Percentiles rank a stretch among this genome's conserved stretches.
phyloP scores from a whole-genome alignment of 1,139 yeast genomes.

The Geotrichum cucujoidarum region DNA sequence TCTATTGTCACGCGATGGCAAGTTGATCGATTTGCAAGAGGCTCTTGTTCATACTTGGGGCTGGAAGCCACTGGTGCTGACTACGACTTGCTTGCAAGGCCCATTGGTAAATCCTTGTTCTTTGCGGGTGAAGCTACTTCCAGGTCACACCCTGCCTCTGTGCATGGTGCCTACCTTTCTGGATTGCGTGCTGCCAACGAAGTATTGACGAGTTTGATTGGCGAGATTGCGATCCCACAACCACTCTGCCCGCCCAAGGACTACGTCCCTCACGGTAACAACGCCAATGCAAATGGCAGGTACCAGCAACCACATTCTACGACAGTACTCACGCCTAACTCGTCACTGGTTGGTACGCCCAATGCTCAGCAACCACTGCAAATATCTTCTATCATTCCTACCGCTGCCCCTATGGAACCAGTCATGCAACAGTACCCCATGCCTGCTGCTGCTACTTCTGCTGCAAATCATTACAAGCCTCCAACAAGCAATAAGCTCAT shows the following conservation, averaged over 20 bases:
- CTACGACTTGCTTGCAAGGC: constrained; percentile 41
- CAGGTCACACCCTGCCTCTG: constrained; percentile 42
- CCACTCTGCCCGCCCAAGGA: constrained; percentile 36
- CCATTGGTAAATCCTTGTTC: constrained; percentile 37
- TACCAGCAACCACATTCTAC: constrained; percentile 7
- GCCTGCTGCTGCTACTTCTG: too few relatives aligned
- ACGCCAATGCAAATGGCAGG: background rate
- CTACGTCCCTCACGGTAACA: constrained; percentile 13
- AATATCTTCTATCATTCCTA: constrained; percentile 5
- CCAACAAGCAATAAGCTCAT: background rate
- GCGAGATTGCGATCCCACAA: constrained; percentile 39
- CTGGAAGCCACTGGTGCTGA: constrained; percentile 42
- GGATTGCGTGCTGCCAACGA: constrained; percentile 43
- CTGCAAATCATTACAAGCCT: constrained; percentile 2
- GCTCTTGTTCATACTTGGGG: constrained; percentile 43
- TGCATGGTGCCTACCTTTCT: constrained; percentile 44
- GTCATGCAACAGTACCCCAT: constrained; percentile 3
- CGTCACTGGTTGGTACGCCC: constrained; percentile 15
- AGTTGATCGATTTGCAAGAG: constrained; percentile 39
- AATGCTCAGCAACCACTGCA: constrained; percentile 10
- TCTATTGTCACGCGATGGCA: constrained; percentile 44
- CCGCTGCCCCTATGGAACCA: constrained; percentile 2
- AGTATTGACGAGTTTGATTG: constrained; percentile 39
- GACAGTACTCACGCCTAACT: constrained; percentile 10
- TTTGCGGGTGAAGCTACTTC: constrained; percentile 47